Percentiles rank a stretch among this genome's conserved stretches.
These are phyloP conservation scores for Acacia pycnantha DNA, from an alignment of 331 rosid species.

Conservation along the genomic window DNA sequence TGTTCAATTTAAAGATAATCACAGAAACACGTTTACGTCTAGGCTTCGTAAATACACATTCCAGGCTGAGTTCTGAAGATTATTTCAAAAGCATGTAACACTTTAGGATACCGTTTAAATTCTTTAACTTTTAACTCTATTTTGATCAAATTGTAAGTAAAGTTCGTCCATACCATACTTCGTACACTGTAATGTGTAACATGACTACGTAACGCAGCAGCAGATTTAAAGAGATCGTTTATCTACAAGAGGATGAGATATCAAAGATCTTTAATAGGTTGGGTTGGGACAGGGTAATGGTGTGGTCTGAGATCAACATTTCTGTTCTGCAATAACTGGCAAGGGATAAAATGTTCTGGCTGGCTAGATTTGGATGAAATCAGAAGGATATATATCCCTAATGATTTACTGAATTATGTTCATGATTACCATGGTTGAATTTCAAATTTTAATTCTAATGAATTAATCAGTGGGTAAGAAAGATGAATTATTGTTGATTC, in stretches of 20 bases:
- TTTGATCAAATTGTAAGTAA: background rate
- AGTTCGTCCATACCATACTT: background rate
- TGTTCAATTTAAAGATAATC: background rate
- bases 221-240: background rate
- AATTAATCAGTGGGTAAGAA: background rate
- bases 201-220: background rate
- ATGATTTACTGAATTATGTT: background rate
- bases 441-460: background rate
- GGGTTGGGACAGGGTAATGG: constrained; percentile 6
- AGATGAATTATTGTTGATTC: background rate
- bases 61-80: background rate
- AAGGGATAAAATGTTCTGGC: background rate
- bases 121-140: background rate
- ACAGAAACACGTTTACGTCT: background rate
- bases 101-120: background rate
- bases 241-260: background rate
- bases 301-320: background rate
- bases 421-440: background rate
- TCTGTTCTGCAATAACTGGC: background rate
- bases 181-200: background rate
- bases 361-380: background rate
- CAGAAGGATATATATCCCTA: background rate
- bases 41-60: background rate
- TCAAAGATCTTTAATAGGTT: background rate
- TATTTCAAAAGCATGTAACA: background rate